These are phyloP conservation scores for Trichosporon inkin DNA, from an alignment of 1,284 basidiomycete species.

Conservation along the genomic window DNA sequence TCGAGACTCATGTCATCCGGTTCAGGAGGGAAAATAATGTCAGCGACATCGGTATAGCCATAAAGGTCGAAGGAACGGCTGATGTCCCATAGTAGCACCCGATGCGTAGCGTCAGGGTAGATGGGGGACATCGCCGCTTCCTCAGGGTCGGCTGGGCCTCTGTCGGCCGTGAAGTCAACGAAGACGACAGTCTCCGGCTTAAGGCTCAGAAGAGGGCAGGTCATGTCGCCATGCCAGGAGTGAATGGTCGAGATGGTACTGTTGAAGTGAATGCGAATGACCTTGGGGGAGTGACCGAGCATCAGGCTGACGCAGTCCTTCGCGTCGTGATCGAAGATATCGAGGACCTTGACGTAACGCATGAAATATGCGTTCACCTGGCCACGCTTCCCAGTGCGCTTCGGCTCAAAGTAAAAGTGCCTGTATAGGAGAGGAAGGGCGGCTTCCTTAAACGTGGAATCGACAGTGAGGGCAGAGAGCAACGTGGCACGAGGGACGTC, in stretches of 20 bases:
- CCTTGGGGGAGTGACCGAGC: neutral
- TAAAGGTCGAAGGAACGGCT: neutral
- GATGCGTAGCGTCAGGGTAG: neutral
- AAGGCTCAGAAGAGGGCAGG: neutral
- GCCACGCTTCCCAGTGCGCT: neutral
- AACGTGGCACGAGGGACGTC: neutral
- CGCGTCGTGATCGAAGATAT: neutral
- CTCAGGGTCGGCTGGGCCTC: neutral
- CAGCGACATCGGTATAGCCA: neutral
- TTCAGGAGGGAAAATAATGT: neutral
- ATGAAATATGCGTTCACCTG: neutral
- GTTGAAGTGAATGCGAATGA: neutral
- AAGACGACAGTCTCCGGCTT: slow-evolving; percentile 1
- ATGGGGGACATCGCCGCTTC: neutral
- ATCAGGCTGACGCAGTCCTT: neutral
- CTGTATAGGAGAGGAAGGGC: neutral
- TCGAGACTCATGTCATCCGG: neutral
- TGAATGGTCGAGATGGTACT: neutral
- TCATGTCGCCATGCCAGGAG: neutral
- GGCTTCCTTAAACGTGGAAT: neutral
- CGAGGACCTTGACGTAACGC: neutral
- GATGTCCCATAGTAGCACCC: neutral
- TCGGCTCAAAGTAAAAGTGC: neutral
- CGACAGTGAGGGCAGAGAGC: neutral
- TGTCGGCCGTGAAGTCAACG: neutral